phyloP scores from a whole-genome alignment of 805 yeast genomes.

The Candida coquimbonensis region DNA sequence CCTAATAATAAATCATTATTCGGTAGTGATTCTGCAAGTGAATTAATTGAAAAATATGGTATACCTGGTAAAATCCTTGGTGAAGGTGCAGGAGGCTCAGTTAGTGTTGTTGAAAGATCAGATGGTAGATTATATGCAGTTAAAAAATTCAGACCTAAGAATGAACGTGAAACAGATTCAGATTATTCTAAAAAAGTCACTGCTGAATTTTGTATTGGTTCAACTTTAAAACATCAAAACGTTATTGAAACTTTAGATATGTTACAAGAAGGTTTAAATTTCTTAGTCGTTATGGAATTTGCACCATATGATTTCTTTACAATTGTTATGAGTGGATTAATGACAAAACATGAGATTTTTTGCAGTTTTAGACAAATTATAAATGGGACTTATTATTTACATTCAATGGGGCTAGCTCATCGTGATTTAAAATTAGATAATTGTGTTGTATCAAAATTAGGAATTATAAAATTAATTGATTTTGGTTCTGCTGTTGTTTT shows the following conservation, averaged over 20 bases:
- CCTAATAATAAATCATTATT: slow-evolving; percentile 24
- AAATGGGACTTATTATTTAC: slow-evolving; percentile 70
- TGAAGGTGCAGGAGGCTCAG: slow-evolving; percentile 93
- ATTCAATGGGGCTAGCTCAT: slow-evolving; percentile 80
- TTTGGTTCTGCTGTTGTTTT: slow-evolving; percentile 90
- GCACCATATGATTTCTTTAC: slow-evolving; percentile 90
- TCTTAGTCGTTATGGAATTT: slow-evolving; percentile 84
- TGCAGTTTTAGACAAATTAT: slow-evolving; percentile 83
- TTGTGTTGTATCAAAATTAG: slow-evolving; percentile 73
- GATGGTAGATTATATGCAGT: slow-evolving; percentile 72
- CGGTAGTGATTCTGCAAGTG: slow-evolving; percentile 32
- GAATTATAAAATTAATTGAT: slow-evolving; percentile 81
- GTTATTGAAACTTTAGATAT: slow-evolving; percentile 77
- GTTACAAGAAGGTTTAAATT: slow-evolving; percentile 55
- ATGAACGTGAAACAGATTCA: slow-evolving; percentile 51
- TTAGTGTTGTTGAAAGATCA: slow-evolving; percentile 61
- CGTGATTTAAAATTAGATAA: slow-evolving; percentile 90
- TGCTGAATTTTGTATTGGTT: slow-evolving; percentile 78
- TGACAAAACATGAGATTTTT: slow-evolving; percentile 60
- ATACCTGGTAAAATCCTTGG: slow-evolving; percentile 71
- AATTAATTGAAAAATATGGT: slow-evolving; percentile 59
- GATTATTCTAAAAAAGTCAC: slow-evolving; percentile 76
- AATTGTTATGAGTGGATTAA: slow-evolving; percentile 81
- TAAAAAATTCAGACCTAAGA: slow-evolving; percentile 71
- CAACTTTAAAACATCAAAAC: slow-evolving; percentile 70